Conservation (phyloP, 352 stramenopile genomes). For the Poterioochromonas sp. region DNA sequence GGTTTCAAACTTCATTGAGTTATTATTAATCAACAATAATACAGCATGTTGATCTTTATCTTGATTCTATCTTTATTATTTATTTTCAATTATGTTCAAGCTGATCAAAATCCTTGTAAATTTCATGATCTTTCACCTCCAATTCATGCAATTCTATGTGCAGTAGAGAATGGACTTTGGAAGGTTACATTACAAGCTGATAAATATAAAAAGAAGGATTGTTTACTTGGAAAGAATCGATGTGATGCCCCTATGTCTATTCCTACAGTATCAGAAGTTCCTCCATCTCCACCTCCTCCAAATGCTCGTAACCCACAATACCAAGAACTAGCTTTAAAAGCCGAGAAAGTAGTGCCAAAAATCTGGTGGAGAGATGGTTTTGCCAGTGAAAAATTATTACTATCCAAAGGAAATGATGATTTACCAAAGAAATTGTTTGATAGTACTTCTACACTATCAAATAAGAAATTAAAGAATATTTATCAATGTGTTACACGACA, state of each 20-base stretch:
- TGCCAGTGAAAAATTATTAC: not conserved
- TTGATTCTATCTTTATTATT: no score
- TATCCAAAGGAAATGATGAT: not conserved
- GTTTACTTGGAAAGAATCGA: not conserved
- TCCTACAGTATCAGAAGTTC: not conserved
- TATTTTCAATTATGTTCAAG: no score
- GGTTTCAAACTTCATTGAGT: no score
- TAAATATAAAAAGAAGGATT: no score
- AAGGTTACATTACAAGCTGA: no score
- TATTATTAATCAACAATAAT: no score
- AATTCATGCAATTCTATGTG: not conserved
- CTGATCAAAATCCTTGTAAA: no score
- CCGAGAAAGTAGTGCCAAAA: constrained; percentile 8
- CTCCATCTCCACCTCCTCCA: not conserved
- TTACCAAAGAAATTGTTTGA: not conserved
- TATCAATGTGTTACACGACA: constrained; percentile 28
- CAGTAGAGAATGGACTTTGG: not conserved
- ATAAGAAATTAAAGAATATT: constrained; percentile 21
- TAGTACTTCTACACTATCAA: not conserved
- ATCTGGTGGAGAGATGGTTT: not conserved
- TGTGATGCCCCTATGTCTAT: not conserved
- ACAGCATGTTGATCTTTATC: no score
- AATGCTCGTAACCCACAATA: not conserved
- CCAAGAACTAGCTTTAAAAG: not conserved
- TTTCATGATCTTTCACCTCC: not conserved